Evolutionary conservation across 306 rosid genomes (phyloP).

Genomic region (Gleditsia sinensis): DNA sequence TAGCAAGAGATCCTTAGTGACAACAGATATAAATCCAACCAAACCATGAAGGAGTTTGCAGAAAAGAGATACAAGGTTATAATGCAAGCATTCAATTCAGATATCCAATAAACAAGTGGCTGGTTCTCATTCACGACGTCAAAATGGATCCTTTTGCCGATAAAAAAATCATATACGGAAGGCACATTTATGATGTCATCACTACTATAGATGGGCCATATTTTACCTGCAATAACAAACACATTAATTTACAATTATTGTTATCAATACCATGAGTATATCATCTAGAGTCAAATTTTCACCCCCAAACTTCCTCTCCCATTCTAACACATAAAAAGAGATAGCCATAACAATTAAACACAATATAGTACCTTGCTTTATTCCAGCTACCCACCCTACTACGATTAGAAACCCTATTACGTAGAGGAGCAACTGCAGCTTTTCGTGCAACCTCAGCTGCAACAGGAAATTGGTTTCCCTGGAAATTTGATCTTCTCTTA

Average conservation of each 20-base stretch:
- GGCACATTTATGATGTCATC: constrained; percentile 58
- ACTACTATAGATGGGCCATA: constrained; percentile 50
- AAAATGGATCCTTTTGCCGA: constrained; percentile 54
- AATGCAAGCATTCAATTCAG: constrained; percentile 58
- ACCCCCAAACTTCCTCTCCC: not conserved
- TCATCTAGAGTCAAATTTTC: not conserved
- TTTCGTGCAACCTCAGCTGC: constrained; percentile 69
- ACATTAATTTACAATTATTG: constrained; percentile 8
- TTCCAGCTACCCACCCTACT: constrained; percentile 68
- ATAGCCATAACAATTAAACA: not conserved
- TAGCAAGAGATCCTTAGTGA: constrained; percentile 37
- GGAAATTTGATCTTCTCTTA: constrained; percentile 81
- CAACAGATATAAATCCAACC: constrained; percentile 38
- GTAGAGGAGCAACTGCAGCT: constrained; percentile 72
- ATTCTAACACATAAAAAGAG: not conserved
- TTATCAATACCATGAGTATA: not conserved
- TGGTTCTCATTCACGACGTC: constrained; percentile 54
- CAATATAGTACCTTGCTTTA: constrained; percentile 68
- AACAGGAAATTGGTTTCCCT: constrained; percentile 73
- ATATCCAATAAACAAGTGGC: constrained; percentile 52
- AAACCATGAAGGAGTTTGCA: constrained; percentile 41
- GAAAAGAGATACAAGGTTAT: constrained; percentile 34
- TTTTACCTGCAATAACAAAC: constrained; percentile 68
- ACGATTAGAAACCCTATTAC: constrained; percentile 47
- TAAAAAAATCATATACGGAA: constrained; percentile 43